phyloP scores from a whole-genome alignment of 257 asterid genomes.

The Nicotiana tomentosiformis region DNA sequence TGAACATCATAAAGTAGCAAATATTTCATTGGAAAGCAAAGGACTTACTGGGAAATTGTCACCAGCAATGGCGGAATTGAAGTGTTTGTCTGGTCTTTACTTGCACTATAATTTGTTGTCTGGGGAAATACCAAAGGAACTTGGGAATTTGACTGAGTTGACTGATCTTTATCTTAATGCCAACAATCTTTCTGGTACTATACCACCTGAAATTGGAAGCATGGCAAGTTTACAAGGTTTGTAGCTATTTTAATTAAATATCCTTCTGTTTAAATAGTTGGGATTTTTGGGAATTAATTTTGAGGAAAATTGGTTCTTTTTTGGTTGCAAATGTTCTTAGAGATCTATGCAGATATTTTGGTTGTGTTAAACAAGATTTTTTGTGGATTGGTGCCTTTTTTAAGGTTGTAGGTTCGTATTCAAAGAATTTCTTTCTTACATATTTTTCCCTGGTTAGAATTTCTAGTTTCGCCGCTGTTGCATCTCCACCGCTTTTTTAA shows the following conservation, averaged over 20 bases:
- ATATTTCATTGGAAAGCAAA: constrained; percentile 55
- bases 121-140: constrained; percentile 79
- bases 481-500: neutral
- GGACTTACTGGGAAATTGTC: constrained; percentile 77
- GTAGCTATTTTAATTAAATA: neutral
- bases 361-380: neutral
- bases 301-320: neutral
- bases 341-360: neutral
- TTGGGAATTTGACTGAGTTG: constrained; percentile 72
- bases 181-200: constrained; percentile 56
- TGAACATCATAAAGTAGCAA: constrained; percentile 71
- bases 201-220: constrained; percentile 64
- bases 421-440: neutral
- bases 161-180: constrained; percentile 73
- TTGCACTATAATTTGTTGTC: constrained; percentile 76
- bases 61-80: constrained; percentile 79
- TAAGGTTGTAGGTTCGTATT: neutral
- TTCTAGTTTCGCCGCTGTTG: neutral
- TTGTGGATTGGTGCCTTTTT: neutral
- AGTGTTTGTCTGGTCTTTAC: constrained; percentile 75
- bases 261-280: neutral
- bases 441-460: neutral
- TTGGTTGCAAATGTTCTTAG: neutral
- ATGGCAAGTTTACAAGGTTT: constrained; percentile 90
- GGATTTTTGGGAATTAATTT: neutral